Evolutionary conservation across 225 moss, liverwort and hornwort genomes (phyloP), one percentile per base, ranked within the genome.

Genomic region (Pleurozium schreberi): DNA sequence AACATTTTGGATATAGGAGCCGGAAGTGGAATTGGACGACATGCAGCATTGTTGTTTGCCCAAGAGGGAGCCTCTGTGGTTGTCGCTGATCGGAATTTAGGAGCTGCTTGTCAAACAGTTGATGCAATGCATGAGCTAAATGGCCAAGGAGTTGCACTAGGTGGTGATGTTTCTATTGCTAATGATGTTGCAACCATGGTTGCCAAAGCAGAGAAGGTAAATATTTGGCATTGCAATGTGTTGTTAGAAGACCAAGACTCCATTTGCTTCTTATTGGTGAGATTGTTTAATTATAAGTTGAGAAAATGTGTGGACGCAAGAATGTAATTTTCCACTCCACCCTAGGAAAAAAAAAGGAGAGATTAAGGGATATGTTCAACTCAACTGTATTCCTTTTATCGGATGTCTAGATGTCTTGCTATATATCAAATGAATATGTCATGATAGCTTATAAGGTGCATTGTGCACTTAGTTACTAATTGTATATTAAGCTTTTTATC

Each of bases 1-100:
- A 85, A 47, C 59, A 34, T 34, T 83, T 74, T 89, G 88, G 68
- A 76, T 86, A 92, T 94, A 90, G 99, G 99, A 85, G 99, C 99
- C 17, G 99, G 99, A 75, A 99, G 96, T 91, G 99, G 99, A 87
- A 99, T 99, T 82, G 99, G 99, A 85, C 91, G 96, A 38, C 96
- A 99, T 85, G 96, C 97, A 87, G 96, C 99, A 50, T 92, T 99
- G 18, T 83, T 99, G 90, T 99, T 99, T 25, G 99, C 97, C 6
- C 97, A 96, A 43, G 99, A 99, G 87, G 99, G 99, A 82, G 99
- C 99, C 45, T 97, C 95, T 83, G 97, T 99, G 45, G 95, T 90
- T 82, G 97, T 96, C 64, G 91, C 95, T 52, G 97, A 99, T 42
- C 87, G 94, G 83, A 95, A 99, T 84, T 91, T 95, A 60, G 92